Percentiles rank a stretch among this genome's conserved stretches.
Conservation (phyloP, 1,284 basidiomycete species). For the Singerocomus inundabilis region DNA sequence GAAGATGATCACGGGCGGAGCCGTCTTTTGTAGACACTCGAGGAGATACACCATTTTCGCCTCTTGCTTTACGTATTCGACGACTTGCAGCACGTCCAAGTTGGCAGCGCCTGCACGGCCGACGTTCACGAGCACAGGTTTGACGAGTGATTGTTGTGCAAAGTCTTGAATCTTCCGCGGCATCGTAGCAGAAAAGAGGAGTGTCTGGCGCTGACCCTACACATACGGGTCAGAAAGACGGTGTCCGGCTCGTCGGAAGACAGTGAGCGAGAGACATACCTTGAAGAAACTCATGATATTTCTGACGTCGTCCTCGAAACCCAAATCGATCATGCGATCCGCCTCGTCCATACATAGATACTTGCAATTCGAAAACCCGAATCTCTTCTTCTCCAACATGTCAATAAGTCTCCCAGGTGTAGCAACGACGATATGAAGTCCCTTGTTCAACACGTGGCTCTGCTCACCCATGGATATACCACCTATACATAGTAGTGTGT, state of each 20-base stretch:
- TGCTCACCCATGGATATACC: constrained; percentile 99
- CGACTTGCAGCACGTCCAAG: constrained; percentile 94
- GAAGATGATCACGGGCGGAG: constrained; percentile 97
- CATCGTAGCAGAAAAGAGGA: constrained; percentile 99
- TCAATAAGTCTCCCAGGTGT: constrained; percentile 96
- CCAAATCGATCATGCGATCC: constrained; percentile 98
- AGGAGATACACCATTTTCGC: constrained; percentile 99
- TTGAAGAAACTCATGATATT: constrained; percentile 99
- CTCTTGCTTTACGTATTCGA: constrained; percentile 99
- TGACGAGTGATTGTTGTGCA: constrained; percentile 91
- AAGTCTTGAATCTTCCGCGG: constrained; percentile 99
- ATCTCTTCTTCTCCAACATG: constrained; percentile 92
- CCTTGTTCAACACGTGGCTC: constrained; percentile 83
- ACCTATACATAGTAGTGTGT: constrained; percentile 91
- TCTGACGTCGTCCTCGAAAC: constrained; percentile 97
- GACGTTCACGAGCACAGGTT: constrained; percentile 94
- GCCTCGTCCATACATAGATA: constrained; percentile 99
- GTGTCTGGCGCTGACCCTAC: constrained; percentile 92
- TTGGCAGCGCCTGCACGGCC: constrained; percentile 98
- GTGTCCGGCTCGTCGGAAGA: neutral
- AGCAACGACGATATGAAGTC: constrained; percentile 95
- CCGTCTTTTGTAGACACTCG: constrained; percentile 97
- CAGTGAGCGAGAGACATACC: constrained; percentile 41
- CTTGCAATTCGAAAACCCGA: constrained; percentile 90
- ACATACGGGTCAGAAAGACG: constrained; percentile 6